phyloP scores from a whole-genome alignment of 306 rosid species.

The Cicer chorassanicum region DNA sequence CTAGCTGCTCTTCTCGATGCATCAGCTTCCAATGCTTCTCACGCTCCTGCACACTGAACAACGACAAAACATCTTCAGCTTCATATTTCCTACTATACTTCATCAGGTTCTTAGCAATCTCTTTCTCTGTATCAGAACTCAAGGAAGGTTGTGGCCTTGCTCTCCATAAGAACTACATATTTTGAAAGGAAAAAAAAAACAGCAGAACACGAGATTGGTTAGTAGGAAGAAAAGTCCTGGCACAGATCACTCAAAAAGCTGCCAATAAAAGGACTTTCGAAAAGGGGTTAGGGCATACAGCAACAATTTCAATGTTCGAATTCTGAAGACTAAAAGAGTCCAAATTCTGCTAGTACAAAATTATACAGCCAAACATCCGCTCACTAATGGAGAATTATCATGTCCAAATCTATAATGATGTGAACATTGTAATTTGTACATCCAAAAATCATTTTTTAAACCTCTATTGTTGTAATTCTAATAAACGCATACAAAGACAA shows the following conservation, averaged over 20 bases:
- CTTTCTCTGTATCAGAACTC: conserved; percentile 82
- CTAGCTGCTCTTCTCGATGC: conserved; percentile 57
- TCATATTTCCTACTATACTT: conserved; percentile 90
- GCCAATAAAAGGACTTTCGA: no score
- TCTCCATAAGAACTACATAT: conserved; percentile 76
- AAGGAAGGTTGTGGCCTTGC: conserved; percentile 82
- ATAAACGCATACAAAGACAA: no score
- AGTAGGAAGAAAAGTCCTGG: neutral
- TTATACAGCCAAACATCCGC: no score
- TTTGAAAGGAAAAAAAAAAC: neutral
- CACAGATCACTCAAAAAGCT: neutral
- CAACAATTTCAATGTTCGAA: no score
- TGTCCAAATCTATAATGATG: neutral
- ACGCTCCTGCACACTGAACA: conserved; percentile 82
- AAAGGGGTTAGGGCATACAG: no score
- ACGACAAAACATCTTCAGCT: conserved; percentile 77
- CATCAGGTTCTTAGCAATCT: conserved; percentile 80
- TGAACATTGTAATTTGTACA: neutral
- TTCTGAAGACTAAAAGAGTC: no score
- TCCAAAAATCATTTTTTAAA: neutral
- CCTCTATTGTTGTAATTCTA: neutral
- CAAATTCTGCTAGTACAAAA: no score
- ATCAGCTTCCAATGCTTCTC: conserved; percentile 59
- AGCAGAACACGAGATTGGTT: neutral
- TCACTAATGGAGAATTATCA: no score